Evolutionary conservation across 805 yeast genomes (phyloP).

Genomic region (Pichia insulana): DNA sequence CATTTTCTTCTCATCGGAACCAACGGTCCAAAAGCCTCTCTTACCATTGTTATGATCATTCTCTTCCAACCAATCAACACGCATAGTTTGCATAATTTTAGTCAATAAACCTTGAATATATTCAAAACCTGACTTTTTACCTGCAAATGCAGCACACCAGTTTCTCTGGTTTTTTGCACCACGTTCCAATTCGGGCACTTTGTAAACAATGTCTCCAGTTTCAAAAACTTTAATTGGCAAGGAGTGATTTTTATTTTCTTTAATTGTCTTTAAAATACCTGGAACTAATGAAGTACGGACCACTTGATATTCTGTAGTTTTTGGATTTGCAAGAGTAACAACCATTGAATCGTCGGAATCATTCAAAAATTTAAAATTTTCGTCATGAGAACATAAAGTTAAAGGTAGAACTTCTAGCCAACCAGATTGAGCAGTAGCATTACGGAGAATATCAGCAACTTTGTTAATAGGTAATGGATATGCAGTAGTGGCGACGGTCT

Average conservation of each 20-base stretch:
- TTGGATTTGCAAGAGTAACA: constrained; percentile 91
- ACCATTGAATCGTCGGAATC: constrained; percentile 63
- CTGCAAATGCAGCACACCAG: constrained; percentile 91
- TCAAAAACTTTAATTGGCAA: constrained; percentile 94
- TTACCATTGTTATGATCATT: constrained; percentile 38
- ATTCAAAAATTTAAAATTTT: constrained; percentile 83
- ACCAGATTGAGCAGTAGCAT: constrained; percentile 88
- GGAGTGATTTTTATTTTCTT: constrained; percentile 92
- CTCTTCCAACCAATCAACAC: constrained; percentile 72
- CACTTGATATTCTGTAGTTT: constrained; percentile 93
- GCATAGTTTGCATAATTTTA: constrained; percentile 90
- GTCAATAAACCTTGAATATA: constrained; percentile 89
- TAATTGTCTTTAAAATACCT: constrained; percentile 88
- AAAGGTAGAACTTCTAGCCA: constrained; percentile 95
- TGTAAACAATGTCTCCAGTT: constrained; percentile 88
- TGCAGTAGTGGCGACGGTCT: constrained; percentile 73
- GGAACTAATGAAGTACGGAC: constrained; percentile 93
- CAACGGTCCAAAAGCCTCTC: constrained; percentile 85
- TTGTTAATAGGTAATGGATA: constrained; percentile 87
- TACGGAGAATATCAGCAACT: constrained; percentile 81
- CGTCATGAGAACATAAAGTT: constrained; percentile 93
- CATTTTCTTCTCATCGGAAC: constrained; percentile 55
- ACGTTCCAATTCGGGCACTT: constrained; percentile 68
- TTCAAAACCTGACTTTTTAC: constrained; percentile 94
- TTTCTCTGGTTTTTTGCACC: constrained; percentile 87